Percentiles rank a stretch among this genome's conserved stretches.
phyloP scores from a whole-genome alignment of 768 basidiomycete species.

The Phylloporus sp. region DNA sequence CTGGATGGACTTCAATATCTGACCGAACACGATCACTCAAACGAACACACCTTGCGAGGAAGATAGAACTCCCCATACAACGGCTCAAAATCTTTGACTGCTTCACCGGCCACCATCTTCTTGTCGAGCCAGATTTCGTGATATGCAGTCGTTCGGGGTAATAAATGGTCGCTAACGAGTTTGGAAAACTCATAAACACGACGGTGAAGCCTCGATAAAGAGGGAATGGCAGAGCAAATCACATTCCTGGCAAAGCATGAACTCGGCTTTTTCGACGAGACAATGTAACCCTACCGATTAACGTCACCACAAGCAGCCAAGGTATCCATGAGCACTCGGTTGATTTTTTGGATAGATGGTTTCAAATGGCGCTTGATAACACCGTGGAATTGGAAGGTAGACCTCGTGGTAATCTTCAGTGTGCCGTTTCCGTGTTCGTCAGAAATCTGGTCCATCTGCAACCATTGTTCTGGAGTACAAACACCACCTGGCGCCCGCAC shows the following conservation, averaged over 20 bases:
- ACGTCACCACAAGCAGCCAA: constrained; percentile 98
- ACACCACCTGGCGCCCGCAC: constrained; percentile 96
- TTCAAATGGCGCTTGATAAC: constrained; percentile 97
- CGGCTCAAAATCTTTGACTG: constrained; percentile 91
- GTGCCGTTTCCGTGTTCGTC: constrained; percentile 92
- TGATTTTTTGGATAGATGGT: constrained; percentile 94
- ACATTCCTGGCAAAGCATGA: constrained; percentile 59
- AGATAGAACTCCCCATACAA: constrained; percentile 98
- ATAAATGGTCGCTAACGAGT: constrained; percentile 74
- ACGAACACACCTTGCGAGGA: constrained; percentile 72
- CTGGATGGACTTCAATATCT: constrained; percentile 35
- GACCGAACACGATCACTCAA: not conserved
- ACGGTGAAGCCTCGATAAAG: constrained; percentile 78
- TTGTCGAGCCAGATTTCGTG: constrained; percentile 99
- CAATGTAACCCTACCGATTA: constrained; percentile 57
- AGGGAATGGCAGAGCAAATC: constrained; percentile 85
- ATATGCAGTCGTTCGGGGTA: constrained; percentile 90
- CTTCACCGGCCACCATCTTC: constrained; percentile 91
- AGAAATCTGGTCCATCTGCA: constrained; percentile 92
- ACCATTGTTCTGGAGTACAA: constrained; percentile 88
- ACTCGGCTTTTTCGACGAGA: not conserved
- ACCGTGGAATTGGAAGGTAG: constrained; percentile 99
- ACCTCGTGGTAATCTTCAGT: constrained; percentile 95
- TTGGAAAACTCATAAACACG: constrained; percentile 83
- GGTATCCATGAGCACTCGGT: constrained; percentile 85